Evolutionary conservation across 257 asterid species (phyloP).

Genomic region (Solanum arcanum): DNA sequence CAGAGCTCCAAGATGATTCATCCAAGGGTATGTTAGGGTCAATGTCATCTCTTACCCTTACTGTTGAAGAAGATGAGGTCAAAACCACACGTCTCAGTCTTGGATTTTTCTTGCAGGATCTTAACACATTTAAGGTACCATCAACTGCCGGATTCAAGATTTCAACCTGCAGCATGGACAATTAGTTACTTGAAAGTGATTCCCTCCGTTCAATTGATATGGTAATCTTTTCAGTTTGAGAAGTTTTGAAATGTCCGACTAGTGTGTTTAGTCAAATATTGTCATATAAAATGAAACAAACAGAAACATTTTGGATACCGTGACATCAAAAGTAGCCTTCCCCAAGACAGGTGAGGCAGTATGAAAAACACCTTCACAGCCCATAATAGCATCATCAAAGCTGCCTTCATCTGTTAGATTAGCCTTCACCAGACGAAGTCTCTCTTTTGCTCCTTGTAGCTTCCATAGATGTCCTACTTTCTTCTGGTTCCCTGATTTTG

Average conservation of each 20-base stretch:
- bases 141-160: conserved; percentile 81
- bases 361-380: conserved; percentile 83
- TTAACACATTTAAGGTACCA: conserved; percentile 77
- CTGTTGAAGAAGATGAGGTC: conserved; percentile 86
- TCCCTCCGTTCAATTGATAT: not conserved
- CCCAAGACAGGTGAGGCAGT: conserved; percentile 91
- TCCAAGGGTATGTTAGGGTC: conserved; percentile 42
- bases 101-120: conserved; percentile 68
- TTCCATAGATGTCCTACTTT: conserved; percentile 71
- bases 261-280: not conserved
- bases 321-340: conserved; percentile 21
- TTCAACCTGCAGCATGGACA: conserved; percentile 28
- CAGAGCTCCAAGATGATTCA: conserved; percentile 82
- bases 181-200: not conserved
- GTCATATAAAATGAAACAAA: not conserved
- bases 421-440: conserved; percentile 49
- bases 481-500: conserved; percentile 29
- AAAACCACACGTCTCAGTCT: conserved; percentile 63
- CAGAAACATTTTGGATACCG: not conserved
- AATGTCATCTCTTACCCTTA: conserved; percentile 51
- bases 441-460: conserved; percentile 72
- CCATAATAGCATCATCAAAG: conserved; percentile 64
- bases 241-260: not conserved
- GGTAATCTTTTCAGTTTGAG: not conserved
- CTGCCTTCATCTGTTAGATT: conserved; percentile 70